These are phyloP conservation scores for Penicillium pulvis DNA, from an alignment of 495 filamentous ascomycete genomes.

Conservation along the genomic window DNA sequence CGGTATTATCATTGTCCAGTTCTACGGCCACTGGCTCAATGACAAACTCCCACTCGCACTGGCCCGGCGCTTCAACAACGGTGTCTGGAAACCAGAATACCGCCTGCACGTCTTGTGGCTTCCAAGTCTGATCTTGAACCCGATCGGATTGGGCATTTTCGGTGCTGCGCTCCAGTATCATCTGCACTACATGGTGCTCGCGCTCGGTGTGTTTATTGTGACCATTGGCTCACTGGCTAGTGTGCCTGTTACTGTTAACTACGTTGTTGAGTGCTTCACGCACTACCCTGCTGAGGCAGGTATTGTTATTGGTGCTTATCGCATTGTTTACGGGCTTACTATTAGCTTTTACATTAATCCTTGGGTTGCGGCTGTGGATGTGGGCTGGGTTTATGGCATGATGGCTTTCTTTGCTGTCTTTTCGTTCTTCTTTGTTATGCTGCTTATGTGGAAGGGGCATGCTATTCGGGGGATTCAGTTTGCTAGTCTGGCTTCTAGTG, in stretches of 20 bases:
- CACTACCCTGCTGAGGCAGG: slow-evolving; percentile 44
- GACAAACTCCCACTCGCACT: slow-evolving; percentile 49
- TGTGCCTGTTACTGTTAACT: slow-evolving; percentile 51
- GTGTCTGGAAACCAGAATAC: slow-evolving; percentile 55
- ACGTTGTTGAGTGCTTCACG: slow-evolving; percentile 51
- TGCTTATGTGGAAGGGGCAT: slow-evolving; percentile 37
- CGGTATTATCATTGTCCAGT: slow-evolving; percentile 42
- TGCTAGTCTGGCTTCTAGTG: slow-evolving; percentile 27
- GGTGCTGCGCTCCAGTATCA: slow-evolving; percentile 50
- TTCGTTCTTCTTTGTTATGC: slow-evolving; percentile 37
- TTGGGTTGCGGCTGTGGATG: slow-evolving; percentile 46
- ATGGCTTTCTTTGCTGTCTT: slow-evolving; percentile 50
- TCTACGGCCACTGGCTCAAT: slow-evolving; percentile 46
- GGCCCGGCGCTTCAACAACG: slow-evolving; percentile 32
- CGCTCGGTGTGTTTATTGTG: slow-evolving; percentile 45
- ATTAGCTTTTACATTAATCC: slow-evolving; percentile 51
- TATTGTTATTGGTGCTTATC: slow-evolving; percentile 43
- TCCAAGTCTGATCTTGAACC: slow-evolving; percentile 46
- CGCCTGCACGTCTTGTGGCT: slow-evolving; percentile 51
- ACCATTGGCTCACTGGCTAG: slow-evolving; percentile 40
- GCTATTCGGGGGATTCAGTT: slow-evolving; percentile 28
- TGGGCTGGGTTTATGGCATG: slow-evolving; percentile 57
- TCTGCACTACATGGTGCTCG: slow-evolving; percentile 51
- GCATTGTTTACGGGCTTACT: slow-evolving; percentile 44
- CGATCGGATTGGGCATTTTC: slow-evolving; percentile 51